Evolutionary conservation across 1,284 basidiomycete species (phyloP).

Genomic region (Pseudozyma sp.): DNA sequence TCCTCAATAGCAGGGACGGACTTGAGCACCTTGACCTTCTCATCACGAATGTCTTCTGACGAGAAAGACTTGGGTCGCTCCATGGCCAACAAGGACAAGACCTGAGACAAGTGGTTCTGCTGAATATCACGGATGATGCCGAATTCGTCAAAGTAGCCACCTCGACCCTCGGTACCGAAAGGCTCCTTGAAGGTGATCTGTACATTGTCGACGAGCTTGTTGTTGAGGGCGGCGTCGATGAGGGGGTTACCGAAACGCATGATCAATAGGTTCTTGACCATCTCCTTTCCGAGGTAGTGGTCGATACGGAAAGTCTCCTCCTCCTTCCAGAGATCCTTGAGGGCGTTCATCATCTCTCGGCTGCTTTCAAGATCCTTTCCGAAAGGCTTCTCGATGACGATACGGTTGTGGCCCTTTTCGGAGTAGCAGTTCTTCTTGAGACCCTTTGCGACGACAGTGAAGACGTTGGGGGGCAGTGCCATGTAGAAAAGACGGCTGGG

Average conservation of each 20-base stretch:
- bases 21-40: constrained; percentile 69
- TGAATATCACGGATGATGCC: constrained; percentile 70
- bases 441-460: constrained; percentile 65
- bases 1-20: constrained; percentile 63
- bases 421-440: constrained; percentile 66
- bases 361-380: constrained; percentile 67
- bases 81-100: constrained; percentile 69
- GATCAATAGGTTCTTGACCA: constrained; percentile 68
- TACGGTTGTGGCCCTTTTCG: constrained; percentile 62
- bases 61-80: constrained; percentile 67
- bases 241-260: constrained; percentile 67
- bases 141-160: constrained; percentile 71
- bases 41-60: constrained; percentile 69
- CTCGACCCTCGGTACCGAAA: constrained; percentile 70
- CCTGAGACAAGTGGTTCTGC: constrained; percentile 70
- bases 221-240: constrained; percentile 67
- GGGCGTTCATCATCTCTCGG: constrained; percentile 65
- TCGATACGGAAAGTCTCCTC: constrained; percentile 69
- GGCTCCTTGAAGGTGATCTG: constrained; percentile 70
- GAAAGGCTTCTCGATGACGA: constrained; percentile 68
- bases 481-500: constrained; percentile 68
- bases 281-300: constrained; percentile 69
- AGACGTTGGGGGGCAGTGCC: constrained; percentile 67
- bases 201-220: constrained; percentile 68
- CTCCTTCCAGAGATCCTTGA: constrained; percentile 67